Conservation (phyloP, 345 rosid genomes). For the Litchi chinensis region DNA sequence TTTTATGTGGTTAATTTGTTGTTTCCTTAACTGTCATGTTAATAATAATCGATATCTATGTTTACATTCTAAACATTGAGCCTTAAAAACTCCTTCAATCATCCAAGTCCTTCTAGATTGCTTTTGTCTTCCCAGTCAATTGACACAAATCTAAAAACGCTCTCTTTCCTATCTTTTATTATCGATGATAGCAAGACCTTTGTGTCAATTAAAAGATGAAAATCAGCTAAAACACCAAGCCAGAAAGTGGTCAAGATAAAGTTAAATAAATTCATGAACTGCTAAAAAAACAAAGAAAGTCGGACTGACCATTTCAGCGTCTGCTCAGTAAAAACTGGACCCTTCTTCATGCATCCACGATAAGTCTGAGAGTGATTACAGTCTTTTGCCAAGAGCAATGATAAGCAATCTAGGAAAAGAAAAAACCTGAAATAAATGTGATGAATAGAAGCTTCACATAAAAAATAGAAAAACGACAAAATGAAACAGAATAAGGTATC, state of each 20-base stretch:
- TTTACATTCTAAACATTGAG: neutral
- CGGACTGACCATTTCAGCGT: slow-evolving; percentile 75
- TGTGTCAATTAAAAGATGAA: neutral
- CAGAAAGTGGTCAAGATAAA: slow-evolving; percentile 13
- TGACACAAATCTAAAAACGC: neutral
- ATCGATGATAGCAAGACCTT: neutral
- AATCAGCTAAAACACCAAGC: slow-evolving; percentile 5
- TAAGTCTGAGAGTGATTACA: slow-evolving; percentile 81
- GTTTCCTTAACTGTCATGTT: neutral
- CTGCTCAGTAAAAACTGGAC: slow-evolving; percentile 82
- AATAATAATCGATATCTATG: neutral
- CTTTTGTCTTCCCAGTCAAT: neutral
- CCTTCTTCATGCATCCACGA: slow-evolving; percentile 92
- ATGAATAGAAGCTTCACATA: neutral
- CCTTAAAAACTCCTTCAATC: neutral
- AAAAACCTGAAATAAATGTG: slow-evolving; percentile 5
- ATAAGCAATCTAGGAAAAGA: slow-evolving; percentile 61
- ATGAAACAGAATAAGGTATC: neutral
- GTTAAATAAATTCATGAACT: neutral
- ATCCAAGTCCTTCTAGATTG: neutral
- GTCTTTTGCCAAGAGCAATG: slow-evolving; percentile 77
- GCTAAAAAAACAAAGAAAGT: neutral
- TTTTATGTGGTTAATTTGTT: neutral
- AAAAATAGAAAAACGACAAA: neutral
- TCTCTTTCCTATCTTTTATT: neutral